Evolutionary conservation across 2,329 filamentous ascomycete genomes (phyloP), one percentile per base, ranked within the genome.

Genomic region (Pseudocercospora pini-densiflorae): DNA sequence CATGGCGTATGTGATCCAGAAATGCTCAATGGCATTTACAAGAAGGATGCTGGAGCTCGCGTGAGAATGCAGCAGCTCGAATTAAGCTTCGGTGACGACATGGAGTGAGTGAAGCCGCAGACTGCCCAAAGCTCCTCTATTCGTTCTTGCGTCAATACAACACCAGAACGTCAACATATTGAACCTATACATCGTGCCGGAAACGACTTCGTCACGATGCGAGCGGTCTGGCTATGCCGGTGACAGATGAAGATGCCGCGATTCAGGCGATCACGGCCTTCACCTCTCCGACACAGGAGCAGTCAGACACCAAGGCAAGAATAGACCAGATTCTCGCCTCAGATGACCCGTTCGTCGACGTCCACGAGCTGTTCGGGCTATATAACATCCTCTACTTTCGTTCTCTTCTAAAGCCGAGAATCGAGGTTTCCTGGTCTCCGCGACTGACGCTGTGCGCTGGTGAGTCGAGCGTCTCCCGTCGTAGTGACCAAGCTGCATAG

Each of bases 371-470:
- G 5, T 81, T 82, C 64, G 70, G 65, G 14, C 73, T 78, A 61
- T 82, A 80, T 70, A 76, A 81, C 68, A 72, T 76, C 24, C 72
- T 83, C 51, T 82, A 83, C 75, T 82, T 83, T 71, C 76, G 79
- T 51, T 70, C 71, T 21, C 74, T 81, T 12, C 75, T 83, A 1
- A 60, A 77, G 7, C 73, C 78, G 7, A 75, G 76, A 36, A 80
- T 82, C n/a, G 76, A 82, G 60, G 74, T 82, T 23, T 73, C 78
- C 5, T 83, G 81, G 81, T 82, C 81, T 24, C 68, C 76, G 31
- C 76, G 80, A 57, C 72, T 82, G 67, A 82, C 80, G n/a, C 76
- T 82, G 49, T 82, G 81, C 69, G 81, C 81, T 62, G 81, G 47
- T 51, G n/a, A 21, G 47, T 51, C 47, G 45, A 14, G 10, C 45